Base-by-base conservation (phyloP, 1,139 yeast species). In the Diutina pseudorugosa region DNA sequence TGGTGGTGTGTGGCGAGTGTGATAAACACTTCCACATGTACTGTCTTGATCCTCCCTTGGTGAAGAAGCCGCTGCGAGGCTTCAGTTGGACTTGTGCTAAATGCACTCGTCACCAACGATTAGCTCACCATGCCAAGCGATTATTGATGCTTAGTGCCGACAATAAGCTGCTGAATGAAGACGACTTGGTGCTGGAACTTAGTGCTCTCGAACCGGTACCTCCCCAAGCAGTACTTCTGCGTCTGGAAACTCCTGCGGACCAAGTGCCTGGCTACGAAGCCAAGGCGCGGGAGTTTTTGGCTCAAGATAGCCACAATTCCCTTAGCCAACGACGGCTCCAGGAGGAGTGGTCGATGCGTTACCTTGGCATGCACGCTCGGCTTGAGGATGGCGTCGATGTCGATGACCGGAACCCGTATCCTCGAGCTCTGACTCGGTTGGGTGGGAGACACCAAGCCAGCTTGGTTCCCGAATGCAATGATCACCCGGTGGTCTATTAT, bases 21-120 rank as follows among this genome's bases (percentile, higher is more conserved):
- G 70, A 73, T 14, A 74, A 77, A 36, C 74, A 74, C 57, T 88
- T 81, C 59, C 98, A 91, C 68, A 80, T 90, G 82, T 72, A 79
- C 51, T 91, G 98, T 64, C 77, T 91, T 51, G 90, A 85, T 56
- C 96, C 97, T 0, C 97, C 97, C 0, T 66, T 89, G 48, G 64
- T 78, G 52, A 79, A 80, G 58, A 87, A 87, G 60, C 97, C 96
- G 0, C 83, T 89, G 51, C 70, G 95, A 54, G 96, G 96, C 1
- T 86, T 89, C 63, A 87, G 90, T 6, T 91, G 97, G 97, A 77
- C 90, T n/a, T 91, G 97, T 72, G 93, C 89, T 23, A 65, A 72
- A 2, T 90, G 97, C 67, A 76, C 86, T 19, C 79, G 77, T 58
- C 72, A 64, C 44, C 65, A 69, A 50, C 79, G 72, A 55, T 64